phyloP scores from a whole-genome alignment of 2,329 filamentous ascomycete genomes.

The Nakataea oryzae region DNA sequence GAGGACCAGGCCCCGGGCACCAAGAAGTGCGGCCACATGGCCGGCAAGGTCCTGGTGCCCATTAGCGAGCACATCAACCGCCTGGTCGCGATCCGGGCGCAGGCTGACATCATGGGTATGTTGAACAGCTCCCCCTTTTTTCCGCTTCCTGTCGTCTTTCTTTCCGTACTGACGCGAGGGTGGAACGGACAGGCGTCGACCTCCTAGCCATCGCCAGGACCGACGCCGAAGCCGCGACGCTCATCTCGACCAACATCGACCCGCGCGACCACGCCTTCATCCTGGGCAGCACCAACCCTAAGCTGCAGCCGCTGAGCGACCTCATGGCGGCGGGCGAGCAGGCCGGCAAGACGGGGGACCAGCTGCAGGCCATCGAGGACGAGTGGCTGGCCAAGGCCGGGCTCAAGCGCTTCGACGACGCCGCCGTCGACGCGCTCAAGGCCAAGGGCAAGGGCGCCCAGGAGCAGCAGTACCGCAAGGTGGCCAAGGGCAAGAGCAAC shows the following conservation, averaged over 20 bases:
- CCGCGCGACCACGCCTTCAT: conserved; percentile 92
- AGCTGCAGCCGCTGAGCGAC: conserved; percentile 74
- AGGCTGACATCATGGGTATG: conserved; percentile 94
- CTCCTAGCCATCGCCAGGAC: conserved; percentile 88
- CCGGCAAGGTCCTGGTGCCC: conserved; percentile 92
- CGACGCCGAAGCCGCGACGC: conserved; percentile 92
- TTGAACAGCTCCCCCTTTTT: neutral
- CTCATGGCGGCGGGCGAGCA: conserved; percentile 82
- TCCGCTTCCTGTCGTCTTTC: neutral
- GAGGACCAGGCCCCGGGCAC: conserved; percentile 97
- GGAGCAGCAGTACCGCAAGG: conserved; percentile 48
- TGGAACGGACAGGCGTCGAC: conserved; percentile 49
- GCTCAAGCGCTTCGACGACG: conserved; percentile 84
- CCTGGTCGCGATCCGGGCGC: conserved; percentile 88
- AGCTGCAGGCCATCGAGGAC: conserved; percentile 89
- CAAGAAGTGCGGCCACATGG: conserved; percentile 99
- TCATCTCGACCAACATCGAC: conserved; percentile 95
- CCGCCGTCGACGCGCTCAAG: conserved; percentile 73
- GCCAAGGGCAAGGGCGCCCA: conserved; percentile 45
- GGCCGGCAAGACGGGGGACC: conserved; percentile 66
- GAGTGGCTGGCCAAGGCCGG: conserved; percentile 69
- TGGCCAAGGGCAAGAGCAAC: conserved; percentile 77
- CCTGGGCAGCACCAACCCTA: conserved; percentile 76
- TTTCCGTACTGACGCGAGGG: neutral
- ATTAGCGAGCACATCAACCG: conserved; percentile 98